Conservation (phyloP, 2,329 filamentous ascomycete species). For the Fusarium stilboides region DNA sequence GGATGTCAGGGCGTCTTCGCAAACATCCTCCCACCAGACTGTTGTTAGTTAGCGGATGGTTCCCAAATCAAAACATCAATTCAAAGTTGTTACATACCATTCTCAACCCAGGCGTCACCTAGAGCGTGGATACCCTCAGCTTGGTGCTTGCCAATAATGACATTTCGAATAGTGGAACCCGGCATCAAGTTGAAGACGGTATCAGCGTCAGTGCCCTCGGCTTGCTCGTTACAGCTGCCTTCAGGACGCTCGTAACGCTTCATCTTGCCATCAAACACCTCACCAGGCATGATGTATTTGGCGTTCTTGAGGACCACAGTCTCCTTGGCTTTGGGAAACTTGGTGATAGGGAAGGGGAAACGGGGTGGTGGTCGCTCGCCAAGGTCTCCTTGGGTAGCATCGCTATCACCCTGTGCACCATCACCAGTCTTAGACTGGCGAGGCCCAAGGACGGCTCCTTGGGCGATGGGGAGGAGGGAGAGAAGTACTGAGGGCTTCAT, state of each 20-base stretch:
- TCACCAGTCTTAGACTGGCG: slow-evolving; percentile 47
- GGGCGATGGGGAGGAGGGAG: slow-evolving; percentile 40
- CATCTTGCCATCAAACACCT: slow-evolving; percentile 55
- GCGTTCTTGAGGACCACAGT: slow-evolving; percentile 47
- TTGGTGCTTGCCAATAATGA: slow-evolving; percentile 58
- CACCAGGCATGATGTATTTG: slow-evolving; percentile 54
- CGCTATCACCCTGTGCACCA: slow-evolving; percentile 40
- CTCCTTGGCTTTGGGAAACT: slow-evolving; percentile 50
- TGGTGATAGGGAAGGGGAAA: slow-evolving; percentile 51
- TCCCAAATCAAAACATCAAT: fast-evolving
- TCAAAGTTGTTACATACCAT: slow-evolving; percentile 36
- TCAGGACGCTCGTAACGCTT: slow-evolving; percentile 57
- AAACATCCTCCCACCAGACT: slow-evolving; percentile 54
- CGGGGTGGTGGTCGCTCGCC: slow-evolving; percentile 49
- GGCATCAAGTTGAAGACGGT: slow-evolving; percentile 57
- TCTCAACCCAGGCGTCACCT: slow-evolving; percentile 52
- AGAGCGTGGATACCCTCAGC: slow-evolving; percentile 53
- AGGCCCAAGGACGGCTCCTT: slow-evolving; percentile 31
- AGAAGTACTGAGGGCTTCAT: slow-evolving; percentile 49
- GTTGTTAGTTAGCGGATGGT: fast-evolving
- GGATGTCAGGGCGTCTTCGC: slow-evolving; percentile 50
- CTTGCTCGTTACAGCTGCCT: slow-evolving; percentile 61
- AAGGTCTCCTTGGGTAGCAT: slow-evolving; percentile 49
- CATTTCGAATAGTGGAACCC: slow-evolving; percentile 57
- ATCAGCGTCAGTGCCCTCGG: slow-evolving; percentile 60